Evolutionary conservation across 495 filamentous ascomycete genomes (phyloP), one percentile per base, ranked within the genome.

Genomic region (Aspergillus sclerotiicarbonarius): DNA sequence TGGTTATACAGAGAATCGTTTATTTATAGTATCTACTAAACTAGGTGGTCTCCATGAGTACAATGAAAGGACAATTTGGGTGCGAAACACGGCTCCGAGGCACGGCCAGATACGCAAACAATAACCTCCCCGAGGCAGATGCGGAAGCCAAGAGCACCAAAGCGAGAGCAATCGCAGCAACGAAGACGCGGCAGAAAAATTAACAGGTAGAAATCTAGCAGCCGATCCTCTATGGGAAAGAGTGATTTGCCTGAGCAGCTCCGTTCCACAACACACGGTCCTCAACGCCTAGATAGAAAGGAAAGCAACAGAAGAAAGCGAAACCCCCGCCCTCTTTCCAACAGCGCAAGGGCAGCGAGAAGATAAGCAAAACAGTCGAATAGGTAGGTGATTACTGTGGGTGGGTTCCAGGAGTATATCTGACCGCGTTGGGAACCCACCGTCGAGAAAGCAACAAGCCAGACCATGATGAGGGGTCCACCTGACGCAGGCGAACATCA

Each of bases 251-350:
- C 45, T 37, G 46, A 51, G 39, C 50, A 58, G 31, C 47, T 39
- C 50, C 49, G 48, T 52, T 54, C 51, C 56, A 54, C 51, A 21
- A 45, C 15, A 51, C 45, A 63, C 47, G 35, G 35, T 55, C 58
- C 65, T 54, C 51, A 67, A 67, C 65, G 65, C 65, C 65, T 53
- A 48, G 39, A 61, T 49, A 20, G 46, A 54, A 51, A 62, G 35
- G 47, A 35, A 30, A 44, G 32, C 50, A 35, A 46, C 33, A 53
- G 13, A 41, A 53, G 10, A 39, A 53, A 20, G 46, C 16, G 25
- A 46, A 53, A 37, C 39, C 35, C 18, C 16, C 46, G 33, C 15
- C 53, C 48, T 48, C 53, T 57, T 43, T 44, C 59, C 59, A 57
- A 49, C 46, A 51, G 32, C 21, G 49, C 16, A 31, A 39, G 48